phyloP scores from a whole-genome alignment of 2,329 filamentous ascomycete genomes.

The Simplicillium sp. region DNA sequence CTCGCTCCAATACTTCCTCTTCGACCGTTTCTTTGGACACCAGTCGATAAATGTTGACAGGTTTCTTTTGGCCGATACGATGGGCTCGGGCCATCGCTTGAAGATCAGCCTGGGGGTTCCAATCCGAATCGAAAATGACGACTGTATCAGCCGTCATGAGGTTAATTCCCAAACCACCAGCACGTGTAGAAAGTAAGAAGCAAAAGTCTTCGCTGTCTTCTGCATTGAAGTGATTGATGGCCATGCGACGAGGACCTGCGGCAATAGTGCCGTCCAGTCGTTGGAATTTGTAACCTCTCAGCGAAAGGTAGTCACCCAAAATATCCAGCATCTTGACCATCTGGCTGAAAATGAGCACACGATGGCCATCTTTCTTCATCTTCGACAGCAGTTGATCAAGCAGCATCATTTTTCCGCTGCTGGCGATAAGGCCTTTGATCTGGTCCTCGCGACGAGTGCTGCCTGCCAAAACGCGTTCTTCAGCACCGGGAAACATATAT shows the following conservation, averaged over 20 bases:
- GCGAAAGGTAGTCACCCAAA: conserved; percentile 83
- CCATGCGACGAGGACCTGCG: conserved; percentile 76
- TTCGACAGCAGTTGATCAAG: conserved; percentile 92
- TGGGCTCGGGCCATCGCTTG: conserved; percentile 98
- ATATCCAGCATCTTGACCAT: conserved; percentile 99
- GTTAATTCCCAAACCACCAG: conserved; percentile 96
- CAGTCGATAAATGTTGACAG: conserved; percentile 91
- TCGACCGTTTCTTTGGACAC: conserved; percentile 98
- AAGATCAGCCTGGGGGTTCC: conserved; percentile 96
- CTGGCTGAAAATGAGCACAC: conserved; percentile 96
- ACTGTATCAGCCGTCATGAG: conserved; percentile 98
- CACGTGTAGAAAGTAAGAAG: conserved; percentile 88
- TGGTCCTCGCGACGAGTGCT: conserved; percentile 79
- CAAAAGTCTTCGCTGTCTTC: conserved; percentile 92
- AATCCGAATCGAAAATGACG: conserved; percentile 95
- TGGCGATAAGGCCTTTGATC: conserved; percentile 86
- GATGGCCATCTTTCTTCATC: conserved; percentile 84
- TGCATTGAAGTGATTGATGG: conserved; percentile 98
- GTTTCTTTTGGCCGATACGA: conserved; percentile 91
- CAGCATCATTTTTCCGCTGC: conserved; percentile 99
- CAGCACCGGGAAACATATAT: conserved; percentile 92
- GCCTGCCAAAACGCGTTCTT: conserved; percentile 77
- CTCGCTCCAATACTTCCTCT: conserved; percentile 92
- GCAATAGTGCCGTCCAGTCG: conserved; percentile 91
- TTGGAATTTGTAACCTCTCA: conserved; percentile 92